These are phyloP conservation scores for Suillus luteus DNA, from an alignment of 768 basidiomycete genomes.

Conservation along the genomic window DNA sequence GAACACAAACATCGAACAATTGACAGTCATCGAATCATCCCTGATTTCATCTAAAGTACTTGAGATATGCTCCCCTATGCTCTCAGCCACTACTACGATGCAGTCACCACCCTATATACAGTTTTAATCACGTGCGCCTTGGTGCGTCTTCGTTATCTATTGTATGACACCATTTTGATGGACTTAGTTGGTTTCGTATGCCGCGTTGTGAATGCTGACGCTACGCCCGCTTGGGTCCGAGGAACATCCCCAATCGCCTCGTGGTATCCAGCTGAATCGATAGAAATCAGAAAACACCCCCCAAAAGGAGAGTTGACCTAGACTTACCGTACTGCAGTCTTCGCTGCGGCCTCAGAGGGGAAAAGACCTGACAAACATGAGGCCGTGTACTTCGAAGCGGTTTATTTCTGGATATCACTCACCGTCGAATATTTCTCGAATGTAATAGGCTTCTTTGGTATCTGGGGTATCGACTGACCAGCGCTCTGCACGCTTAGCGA, in stretches of 20 bases:
- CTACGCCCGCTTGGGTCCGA: constrained; percentile 94
- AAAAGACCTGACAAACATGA: constrained; percentile 58
- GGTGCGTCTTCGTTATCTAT: constrained; percentile 5
- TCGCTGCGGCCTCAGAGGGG: constrained; percentile 82
- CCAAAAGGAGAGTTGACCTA: constrained; percentile 13
- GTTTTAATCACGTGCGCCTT: constrained; percentile 2
- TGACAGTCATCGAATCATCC: constrained; percentile 12
- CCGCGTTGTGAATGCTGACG: constrained; percentile 93
- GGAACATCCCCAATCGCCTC: constrained; percentile 95
- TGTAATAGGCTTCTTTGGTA: constrained; percentile 95
- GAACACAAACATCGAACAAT: constrained; percentile 36
- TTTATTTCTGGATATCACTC: constrained; percentile 16
- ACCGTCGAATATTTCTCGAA: constrained; percentile 92
- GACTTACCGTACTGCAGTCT: constrained; percentile 85
- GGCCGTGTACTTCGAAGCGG: constrained; percentile 7
- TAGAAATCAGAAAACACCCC: constrained; percentile 17
- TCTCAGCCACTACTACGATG: constrained; percentile 5
- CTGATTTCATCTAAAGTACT: constrained; percentile 18
- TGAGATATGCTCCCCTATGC: constrained; percentile 2
- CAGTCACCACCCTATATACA: constrained; percentile 7
- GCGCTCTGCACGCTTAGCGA: constrained; percentile 68
- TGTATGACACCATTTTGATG: constrained; percentile 10
- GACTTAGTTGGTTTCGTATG: constrained; percentile 51
- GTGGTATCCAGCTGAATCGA: constrained; percentile 79
- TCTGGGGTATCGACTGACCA: constrained; percentile 85